Conservation (phyloP, 345 rosid species). For the Corchorus olitorius region DNA sequence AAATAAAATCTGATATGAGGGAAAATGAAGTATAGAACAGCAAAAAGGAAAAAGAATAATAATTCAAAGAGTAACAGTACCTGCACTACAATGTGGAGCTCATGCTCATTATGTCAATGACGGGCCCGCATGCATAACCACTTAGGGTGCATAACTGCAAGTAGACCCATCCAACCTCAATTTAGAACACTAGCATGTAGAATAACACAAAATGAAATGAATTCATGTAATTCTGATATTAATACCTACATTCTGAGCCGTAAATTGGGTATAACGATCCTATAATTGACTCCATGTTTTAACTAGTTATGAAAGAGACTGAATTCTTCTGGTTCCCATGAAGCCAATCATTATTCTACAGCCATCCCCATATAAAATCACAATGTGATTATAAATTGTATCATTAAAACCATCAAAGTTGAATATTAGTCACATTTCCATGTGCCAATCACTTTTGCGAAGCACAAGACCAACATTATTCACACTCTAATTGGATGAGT, state of each 20-base stretch:
- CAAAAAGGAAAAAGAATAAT: slow-evolving; percentile 24
- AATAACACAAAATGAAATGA: slow-evolving; percentile 20
- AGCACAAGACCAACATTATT: neutral
- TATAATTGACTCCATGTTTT: slow-evolving; percentile 25
- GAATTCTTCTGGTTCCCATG: slow-evolving; percentile 39
- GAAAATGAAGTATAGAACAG: slow-evolving; percentile 15
- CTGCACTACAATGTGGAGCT: slow-evolving; percentile 69
- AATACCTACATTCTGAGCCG: slow-evolving; percentile 25
- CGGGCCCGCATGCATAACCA: slow-evolving; percentile 63
- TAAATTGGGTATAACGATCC: slow-evolving; percentile 20
- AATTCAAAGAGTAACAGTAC: slow-evolving; percentile 38
- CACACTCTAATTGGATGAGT: slow-evolving; percentile 6
- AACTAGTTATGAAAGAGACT: slow-evolving; percentile 22
- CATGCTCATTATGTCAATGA: slow-evolving; percentile 48
- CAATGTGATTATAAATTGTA: neutral
- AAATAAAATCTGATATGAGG: neutral
- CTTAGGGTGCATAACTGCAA: slow-evolving; percentile 58
- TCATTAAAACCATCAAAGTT: slow-evolving; percentile 26
- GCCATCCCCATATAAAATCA: slow-evolving; percentile 15
- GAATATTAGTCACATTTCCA: slow-evolving; percentile 24
- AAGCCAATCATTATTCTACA: slow-evolving; percentile 42
- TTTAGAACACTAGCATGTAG: slow-evolving; percentile 29
- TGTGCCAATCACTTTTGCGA: slow-evolving; percentile 27
- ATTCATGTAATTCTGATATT: slow-evolving; percentile 16
- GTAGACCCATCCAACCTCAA: slow-evolving; percentile 42